Evolutionary conservation across 306 rosid genomes (phyloP).

Genomic region (Prunus campanulata): DNA sequence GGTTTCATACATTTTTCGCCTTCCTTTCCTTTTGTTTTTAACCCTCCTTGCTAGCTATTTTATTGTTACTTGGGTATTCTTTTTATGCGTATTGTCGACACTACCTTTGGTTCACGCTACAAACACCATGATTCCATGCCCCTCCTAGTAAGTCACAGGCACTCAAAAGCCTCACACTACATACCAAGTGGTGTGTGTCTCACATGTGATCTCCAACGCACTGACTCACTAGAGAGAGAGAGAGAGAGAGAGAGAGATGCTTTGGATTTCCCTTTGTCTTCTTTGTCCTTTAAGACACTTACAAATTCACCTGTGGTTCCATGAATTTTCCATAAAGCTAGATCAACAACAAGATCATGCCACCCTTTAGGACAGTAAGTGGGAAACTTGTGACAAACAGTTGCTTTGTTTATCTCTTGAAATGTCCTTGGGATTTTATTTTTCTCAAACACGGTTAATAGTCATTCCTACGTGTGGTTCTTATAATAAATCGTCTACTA

Average conservation of each 20-base stretch:
- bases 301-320: constrained; percentile 27
- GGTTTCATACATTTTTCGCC: constrained; percentile 29
- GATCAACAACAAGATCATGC: background rate
- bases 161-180: constrained; percentile 34
- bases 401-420: background rate
- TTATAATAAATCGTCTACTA: no score
- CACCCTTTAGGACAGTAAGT: background rate
- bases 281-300: constrained; percentile 24
- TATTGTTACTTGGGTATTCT: constrained; percentile 27
- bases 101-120: constrained; percentile 52
- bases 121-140: constrained; percentile 54
- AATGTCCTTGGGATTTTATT: background rate
- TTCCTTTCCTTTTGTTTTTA: constrained; percentile 15
- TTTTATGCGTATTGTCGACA: constrained; percentile 31
- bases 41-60: constrained; percentile 20
- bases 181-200: constrained; percentile 28
- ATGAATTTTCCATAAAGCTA: constrained; percentile 24
- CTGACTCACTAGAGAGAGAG: background rate
- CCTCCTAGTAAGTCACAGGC: constrained; percentile 42
- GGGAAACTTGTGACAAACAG: constrained; percentile 8
- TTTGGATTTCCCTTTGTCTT: constrained; percentile 21
- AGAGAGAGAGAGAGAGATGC: background rate
- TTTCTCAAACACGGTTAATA: background rate
- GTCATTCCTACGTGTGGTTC: no score
- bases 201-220: constrained; percentile 51